Percentiles rank a stretch among this genome's conserved stretches.
Evolutionary conservation across 257 asterid genomes (phyloP).

Genomic region (Fraxinus pennsylvanica): DNA sequence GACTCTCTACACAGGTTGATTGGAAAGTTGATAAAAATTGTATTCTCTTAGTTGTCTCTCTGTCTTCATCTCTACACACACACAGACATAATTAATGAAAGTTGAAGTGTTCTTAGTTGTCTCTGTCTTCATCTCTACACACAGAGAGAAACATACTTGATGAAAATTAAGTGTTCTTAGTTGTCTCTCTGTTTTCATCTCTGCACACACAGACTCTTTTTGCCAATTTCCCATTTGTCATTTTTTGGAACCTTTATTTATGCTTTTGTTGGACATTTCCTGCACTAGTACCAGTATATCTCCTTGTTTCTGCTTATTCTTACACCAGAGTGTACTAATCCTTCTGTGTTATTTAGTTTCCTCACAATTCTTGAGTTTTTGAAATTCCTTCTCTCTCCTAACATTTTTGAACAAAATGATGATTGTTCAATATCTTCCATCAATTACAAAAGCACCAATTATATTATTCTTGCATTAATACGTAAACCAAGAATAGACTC

Average conservation of each 20-base stretch:
- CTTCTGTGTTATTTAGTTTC: background rate
- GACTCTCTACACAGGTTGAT: slow-evolving; percentile 89
- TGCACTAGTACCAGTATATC: background rate
- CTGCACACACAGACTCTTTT: background rate
- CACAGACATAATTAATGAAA: too few species aligned
- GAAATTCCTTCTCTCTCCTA: background rate
- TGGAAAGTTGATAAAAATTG: slow-evolving; percentile 23
- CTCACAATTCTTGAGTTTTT: background rate
- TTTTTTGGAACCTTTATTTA: background rate
- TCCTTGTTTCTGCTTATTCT: background rate
- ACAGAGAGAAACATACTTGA: too few species aligned
- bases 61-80: background rate
- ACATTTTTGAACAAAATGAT: background rate
- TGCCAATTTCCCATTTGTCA: background rate
- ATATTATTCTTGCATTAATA: background rate
- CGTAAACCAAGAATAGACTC: background rate
- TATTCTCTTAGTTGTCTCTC: slow-evolving; percentile 5
- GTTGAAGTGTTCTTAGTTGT: background rate
- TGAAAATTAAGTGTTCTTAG: too few species aligned
- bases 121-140: background rate
- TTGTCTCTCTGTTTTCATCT: background rate
- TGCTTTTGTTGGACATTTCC: background rate
- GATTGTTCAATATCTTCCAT: background rate
- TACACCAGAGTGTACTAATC: background rate
- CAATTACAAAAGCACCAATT: background rate